Evolutionary conservation across 106 monocot species (phyloP), one percentile per base, ranked within the genome.

Genomic region (Dendrobium chrysotoxum): DNA sequence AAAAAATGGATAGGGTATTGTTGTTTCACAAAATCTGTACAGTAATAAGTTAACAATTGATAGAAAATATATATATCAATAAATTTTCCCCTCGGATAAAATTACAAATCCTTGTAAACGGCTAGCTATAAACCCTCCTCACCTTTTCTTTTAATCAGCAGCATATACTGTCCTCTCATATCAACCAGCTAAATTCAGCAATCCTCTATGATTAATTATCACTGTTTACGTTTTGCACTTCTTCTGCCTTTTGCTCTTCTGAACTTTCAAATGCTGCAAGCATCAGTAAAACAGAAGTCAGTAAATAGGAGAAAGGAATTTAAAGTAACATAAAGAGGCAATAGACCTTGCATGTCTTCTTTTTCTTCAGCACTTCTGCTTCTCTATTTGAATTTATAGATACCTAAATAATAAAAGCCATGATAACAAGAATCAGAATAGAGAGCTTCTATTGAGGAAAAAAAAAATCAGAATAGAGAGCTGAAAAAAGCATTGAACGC

Each of bases 311-410:
- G 45, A 76, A 58, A 3, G 35, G 4, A 70, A 70, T 31, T 70
- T 5, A 35, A 70, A 70, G 15, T 12, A 30, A 78, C 40, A 8
- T 76, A 8, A 50, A 40, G 44, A 72, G 28, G 45, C 50, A 75
- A 40, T 46, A 25, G 25, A 85, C 86, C 83, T 83, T 83, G 38
- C 53, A 28, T 50, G 82, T 79, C 78, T 87, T 87, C 66, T 84
- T 76, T 78, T 85, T 79, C 40, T 88, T 78, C 70, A 25, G 81
- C 40, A 85, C 83, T 76, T 77, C 39, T 81, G 12, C 78, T 20
- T 1, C 39, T 81, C 40, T 81, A 28, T 77, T 66, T 81, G 72
- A 58, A 79, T 21, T 53, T 17, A 55, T 57, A 58, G 77, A 40
- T 44, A 13, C 38, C 50, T 68, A 50, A 55, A 66, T 58, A 40